Evolutionary conservation across 192 early-diverging fungal genomes (phyloP).

Genomic region (Coemansia sp.): DNA sequence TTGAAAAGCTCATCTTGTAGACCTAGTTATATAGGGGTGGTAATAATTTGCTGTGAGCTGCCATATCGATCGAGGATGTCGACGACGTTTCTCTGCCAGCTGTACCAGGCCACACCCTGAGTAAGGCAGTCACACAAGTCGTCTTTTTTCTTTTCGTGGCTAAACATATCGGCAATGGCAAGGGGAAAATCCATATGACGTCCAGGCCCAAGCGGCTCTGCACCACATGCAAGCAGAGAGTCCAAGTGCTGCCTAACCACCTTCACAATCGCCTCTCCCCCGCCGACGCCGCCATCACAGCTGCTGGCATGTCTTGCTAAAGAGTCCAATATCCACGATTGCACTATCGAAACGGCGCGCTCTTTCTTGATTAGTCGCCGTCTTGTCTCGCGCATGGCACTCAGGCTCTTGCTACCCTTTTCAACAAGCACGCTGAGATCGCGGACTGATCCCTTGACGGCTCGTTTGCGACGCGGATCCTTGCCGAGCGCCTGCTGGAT

Average conservation of each 20-base stretch:
- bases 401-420: slow-evolving; percentile 10
- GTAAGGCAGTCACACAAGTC: slow-evolving; percentile 49
- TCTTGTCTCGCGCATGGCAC: slow-evolving; percentile 24
- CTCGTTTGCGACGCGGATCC: background rate
- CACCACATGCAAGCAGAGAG: background rate
- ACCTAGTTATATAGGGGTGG: too few relatives aligned
- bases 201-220: slow-evolving; percentile 8
- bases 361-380: slow-evolving; percentile 47
- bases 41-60: background rate
- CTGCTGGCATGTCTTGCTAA: background rate
- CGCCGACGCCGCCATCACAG: background rate
- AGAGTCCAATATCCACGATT: slow-evolving; percentile 35
- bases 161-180: slow-evolving; percentile 22
- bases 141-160: slow-evolving; percentile 41
- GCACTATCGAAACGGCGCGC: slow-evolving; percentile 37
- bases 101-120: slow-evolving; percentile 44
- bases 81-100: slow-evolving; percentile 37
- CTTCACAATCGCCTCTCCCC: background rate
- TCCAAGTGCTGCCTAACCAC: background rate
- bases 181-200: slow-evolving; percentile 16
- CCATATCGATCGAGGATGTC: slow-evolving; percentile 14
- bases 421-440: slow-evolving; percentile 10
- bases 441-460: background rate
- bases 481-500: slow-evolving; percentile 14
- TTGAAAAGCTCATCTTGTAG: too few relatives aligned